Evolutionary conservation across 768 basidiomycete species (phyloP), one percentile per base, ranked within the genome.

Genomic region (Boletus sp.): DNA sequence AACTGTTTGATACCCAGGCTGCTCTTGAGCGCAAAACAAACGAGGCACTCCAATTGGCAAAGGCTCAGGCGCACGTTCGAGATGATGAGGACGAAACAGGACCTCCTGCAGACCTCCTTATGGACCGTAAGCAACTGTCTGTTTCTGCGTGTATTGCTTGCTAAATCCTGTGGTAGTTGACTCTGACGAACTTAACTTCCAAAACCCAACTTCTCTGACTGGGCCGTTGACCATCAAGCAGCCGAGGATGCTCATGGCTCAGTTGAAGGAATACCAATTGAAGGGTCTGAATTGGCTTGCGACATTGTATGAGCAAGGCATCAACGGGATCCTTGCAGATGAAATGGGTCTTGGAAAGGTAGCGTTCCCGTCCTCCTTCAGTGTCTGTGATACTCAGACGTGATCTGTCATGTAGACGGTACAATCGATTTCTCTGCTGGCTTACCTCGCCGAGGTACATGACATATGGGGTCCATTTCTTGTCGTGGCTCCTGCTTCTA

Each of bases 391-490:
- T 9, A 17, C 40, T 41, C 35, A 35, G 10, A 12, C n/a, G 49
- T 24, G 30, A 46, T 47, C 29, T 56, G 18, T 57, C 42, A 41
- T 57, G 6, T 55, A 93, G 90, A 98, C 97, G 17, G 93, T 99
- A 4, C 97, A 99, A 80, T 98, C 95, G 0, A 98, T 99, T 47
- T 96, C 97, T 14, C 75, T 99, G 7, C 80, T 99, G 46, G 92
- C 95, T 7, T 96, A 98, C 73, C 85, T 99, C 15, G 95, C 96
- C 1, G 97, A 99, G 76, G 86, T 86, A 0, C 97, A 98, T 69
- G 92, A 98, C 67, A 97, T 98, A 56, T 99, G 97, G 97, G 97
- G 97, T 0, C 97, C 97, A 12, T 99, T 99, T 80, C 81, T 99
- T 20, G 95, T 99, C 48, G 94, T 99, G 40, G 94, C 97, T 2